Conservation (phyloP, 2,329 filamentous ascomycete species). For the Aulographum hederae region DNA sequence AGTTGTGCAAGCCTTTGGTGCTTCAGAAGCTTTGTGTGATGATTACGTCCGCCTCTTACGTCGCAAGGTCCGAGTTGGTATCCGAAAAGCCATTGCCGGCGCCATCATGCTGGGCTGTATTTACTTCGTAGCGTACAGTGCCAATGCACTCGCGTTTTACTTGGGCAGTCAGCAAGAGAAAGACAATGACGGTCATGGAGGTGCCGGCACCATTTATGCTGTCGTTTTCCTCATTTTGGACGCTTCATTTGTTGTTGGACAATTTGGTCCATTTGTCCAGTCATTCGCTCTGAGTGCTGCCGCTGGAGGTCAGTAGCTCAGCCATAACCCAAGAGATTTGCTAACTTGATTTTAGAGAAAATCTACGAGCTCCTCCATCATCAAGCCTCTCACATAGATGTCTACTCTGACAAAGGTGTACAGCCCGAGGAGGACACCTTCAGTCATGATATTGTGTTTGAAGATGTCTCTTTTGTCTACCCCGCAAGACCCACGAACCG, state of each 20-base stretch:
- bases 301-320: slow-evolving; percentile 18
- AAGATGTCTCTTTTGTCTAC: slow-evolving; percentile 53
- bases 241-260: slow-evolving; percentile 27
- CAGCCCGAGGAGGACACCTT: not conserved
- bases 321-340: too few relatives aligned
- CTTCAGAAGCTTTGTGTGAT: slow-evolving; percentile 36
- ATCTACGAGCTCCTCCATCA: not conserved
- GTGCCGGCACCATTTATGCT: slow-evolving; percentile 31
- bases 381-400: not conserved
- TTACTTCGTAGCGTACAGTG: slow-evolving; percentile 50
- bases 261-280: slow-evolving; percentile 29
- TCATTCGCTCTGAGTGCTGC: slow-evolving; percentile 29
- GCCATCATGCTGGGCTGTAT: slow-evolving; percentile 41
- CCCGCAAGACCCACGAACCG: slow-evolving; percentile 32
- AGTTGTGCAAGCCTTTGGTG: slow-evolving; percentile 46
- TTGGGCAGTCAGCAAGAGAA: slow-evolving; percentile 36
- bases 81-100: slow-evolving; percentile 38
- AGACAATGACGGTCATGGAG: slow-evolving; percentile 12
- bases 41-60: slow-evolving; percentile 28
- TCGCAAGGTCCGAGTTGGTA: slow-evolving; percentile 26
- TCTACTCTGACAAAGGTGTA: not conserved
- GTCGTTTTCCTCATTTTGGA: slow-evolving; percentile 38
- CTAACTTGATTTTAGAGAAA: too few relatives aligned
- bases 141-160: slow-evolving; percentile 51
- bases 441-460: slow-evolving; percentile 38